Evolutionary conservation across 164 flowering plant genomes (phyloP).

Genomic region (Cinnamomum micranthum): DNA sequence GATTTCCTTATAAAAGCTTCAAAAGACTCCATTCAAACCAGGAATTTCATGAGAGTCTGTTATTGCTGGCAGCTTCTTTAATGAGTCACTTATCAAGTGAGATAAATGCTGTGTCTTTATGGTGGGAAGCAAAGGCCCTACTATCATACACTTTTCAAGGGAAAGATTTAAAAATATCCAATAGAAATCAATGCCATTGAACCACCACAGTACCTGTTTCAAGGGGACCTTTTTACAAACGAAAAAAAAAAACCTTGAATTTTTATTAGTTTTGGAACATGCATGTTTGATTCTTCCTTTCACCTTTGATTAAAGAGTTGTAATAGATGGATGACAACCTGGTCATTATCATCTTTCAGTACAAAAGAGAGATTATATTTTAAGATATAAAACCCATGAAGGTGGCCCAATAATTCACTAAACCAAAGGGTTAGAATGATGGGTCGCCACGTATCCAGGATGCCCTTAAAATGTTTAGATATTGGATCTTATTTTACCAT

Average conservation of each 20-base stretch:
- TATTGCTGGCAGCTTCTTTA: neutral
- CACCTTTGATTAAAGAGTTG: neutral
- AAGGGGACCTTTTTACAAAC: neutral
- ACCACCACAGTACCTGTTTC: neutral
- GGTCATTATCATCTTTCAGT: neutral
- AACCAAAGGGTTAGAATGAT: too few species aligned
- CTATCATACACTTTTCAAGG: neutral
- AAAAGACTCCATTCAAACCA: neutral
- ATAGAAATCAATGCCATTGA: neutral
- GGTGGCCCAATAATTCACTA: too few species aligned
- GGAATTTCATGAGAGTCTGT: neutral
- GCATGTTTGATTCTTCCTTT: neutral
- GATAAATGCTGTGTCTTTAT: neutral
- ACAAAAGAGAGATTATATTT: neutral
- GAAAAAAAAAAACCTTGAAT: neutral
- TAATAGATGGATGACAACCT: neutral
- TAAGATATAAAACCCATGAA: too few species aligned
- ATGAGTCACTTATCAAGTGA: neutral
- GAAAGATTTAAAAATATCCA: neutral
- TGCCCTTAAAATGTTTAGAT: too few species aligned
- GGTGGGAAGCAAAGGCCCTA: neutral
- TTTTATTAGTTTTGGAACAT: neutral
- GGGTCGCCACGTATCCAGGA: too few species aligned
- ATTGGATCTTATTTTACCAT: too few species aligned
- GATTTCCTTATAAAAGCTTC: neutral